Percentiles rank a stretch among this genome's conserved stretches.
Evolutionary conservation across 2,329 filamentous ascomycete species (phyloP).

Genomic region (Didymella glomerata): DNA sequence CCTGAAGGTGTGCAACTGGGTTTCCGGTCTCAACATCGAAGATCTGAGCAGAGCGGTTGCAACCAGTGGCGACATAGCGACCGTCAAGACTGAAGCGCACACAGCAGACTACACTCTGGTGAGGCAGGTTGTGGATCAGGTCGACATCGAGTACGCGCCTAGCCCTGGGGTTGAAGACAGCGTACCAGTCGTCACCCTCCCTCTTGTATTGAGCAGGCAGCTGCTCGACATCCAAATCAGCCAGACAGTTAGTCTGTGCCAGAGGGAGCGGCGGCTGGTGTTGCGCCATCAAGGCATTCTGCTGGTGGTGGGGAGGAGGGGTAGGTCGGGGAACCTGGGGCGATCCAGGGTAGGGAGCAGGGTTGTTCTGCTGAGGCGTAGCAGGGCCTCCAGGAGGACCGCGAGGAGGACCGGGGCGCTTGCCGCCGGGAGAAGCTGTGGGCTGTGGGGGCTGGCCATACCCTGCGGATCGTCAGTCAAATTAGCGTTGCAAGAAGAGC

Average conservation of each 20-base stretch:
- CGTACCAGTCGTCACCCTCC: constrained; percentile 91
- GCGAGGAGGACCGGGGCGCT: constrained; percentile 71
- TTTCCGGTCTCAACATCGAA: constrained; percentile 90
- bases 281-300: constrained; percentile 31
- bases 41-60: constrained; percentile 99
- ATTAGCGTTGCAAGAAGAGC: not conserved
- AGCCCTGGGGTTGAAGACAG: constrained; percentile 92
- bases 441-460: constrained; percentile 86
- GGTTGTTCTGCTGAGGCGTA: constrained; percentile 90
- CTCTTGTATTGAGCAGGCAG: constrained; percentile 89
- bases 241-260: constrained; percentile 72
- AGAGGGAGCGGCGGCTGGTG: constrained; percentile 52
- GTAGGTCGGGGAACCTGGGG: constrained; percentile 84
- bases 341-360: constrained; percentile 86
- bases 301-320: constrained; percentile 61
- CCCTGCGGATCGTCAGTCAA: constrained; percentile 55
- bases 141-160: constrained; percentile 92
- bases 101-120: constrained; percentile 98
- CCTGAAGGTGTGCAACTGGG: constrained; percentile 88
- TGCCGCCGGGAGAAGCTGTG: constrained; percentile 85
- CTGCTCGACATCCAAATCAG: constrained; percentile 86
- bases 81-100: constrained; percentile 96
- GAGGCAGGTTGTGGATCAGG: constrained; percentile 87
- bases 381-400: constrained; percentile 71
- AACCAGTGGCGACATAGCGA: constrained; percentile 94